Evolutionary conservation across 805 yeast genomes (phyloP), one percentile per base, ranked within the genome.

Genomic region (Kazachstania taianensis): DNA sequence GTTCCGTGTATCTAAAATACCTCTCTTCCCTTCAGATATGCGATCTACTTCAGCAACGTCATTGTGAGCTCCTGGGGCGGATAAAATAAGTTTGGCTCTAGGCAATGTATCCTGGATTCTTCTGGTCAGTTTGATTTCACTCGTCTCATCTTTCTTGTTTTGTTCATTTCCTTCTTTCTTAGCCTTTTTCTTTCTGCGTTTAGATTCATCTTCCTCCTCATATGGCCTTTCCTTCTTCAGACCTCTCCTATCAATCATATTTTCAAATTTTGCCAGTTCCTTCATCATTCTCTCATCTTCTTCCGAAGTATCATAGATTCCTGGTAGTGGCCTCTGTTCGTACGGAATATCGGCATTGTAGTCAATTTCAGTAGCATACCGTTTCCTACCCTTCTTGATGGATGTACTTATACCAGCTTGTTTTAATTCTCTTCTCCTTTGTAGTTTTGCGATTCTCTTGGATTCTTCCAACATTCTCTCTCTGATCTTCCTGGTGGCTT

Each of bases 401-500:
- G 52, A 54, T 15, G 72, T 66, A 23, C 67, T 72, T 8, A 78
- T 66, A 2, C 94, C 94, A 1, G 92, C 87, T 32, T 78, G 80
- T 49, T 84, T 81, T 53, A 84, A 62, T 44, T 82, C 94, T 45
- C 94, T 64, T 44, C 95, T 66, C 44, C 78, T 81, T 46, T 86
- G 94, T 9, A 89, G 52, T 39, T 78, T 61, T 0, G 95, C 82
- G 16, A 85, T 66, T 22, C 94, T 61, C 46, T 75, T 70, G 40
- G 84, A 81, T 50, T 86, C 94, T 33, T 78, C 82, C 30, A 85
- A 61, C 71, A 82, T 69, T 34, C 92, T 64, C 53, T 89, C 97
- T 39, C 96, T 66, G 2, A 79, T 83, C 52, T 87, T 85, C 40
- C 97, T 62, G 40, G 87, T 83, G 0, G 96, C 96, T 57, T 89